Base-by-base conservation (phyloP, 441 rosid genomes). In the Populus tomentosa region DNA sequence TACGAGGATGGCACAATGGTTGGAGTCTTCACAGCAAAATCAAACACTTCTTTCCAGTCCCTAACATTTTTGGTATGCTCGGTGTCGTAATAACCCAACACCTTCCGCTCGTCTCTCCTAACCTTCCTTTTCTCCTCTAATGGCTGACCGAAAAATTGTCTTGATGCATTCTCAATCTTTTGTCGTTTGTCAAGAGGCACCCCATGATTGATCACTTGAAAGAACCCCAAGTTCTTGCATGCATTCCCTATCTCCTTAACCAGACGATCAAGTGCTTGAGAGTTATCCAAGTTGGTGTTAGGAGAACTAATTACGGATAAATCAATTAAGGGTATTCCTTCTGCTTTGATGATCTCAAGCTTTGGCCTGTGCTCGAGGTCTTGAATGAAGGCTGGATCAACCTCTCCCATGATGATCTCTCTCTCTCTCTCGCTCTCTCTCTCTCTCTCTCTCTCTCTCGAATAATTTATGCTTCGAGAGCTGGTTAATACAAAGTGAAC, bases 11-110 rank as follows among this genome's bases (percentile, higher is more conserved):
- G 89, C 13, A 83, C 76, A 0, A 82, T 10, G 1, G 87, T 85
- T 3, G 88, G 89, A 9, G 85, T 85, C 21, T 87, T 81, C 35
- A 83, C 56, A 3, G 78, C 30, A 40, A 86, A 82, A 26, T 26
- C 28, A 26, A 26, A 26, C 28, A 26, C 28, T 26, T 26, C 28
- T 26, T 26, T 26, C 28, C 95, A 94, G 14, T 92, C 98, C 77
- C 91, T 85, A 75, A 91, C 90, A 81, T 90, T 93, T 82, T 90
- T 91, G 21, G 93, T 91, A 77, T 86, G 91, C 77, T 93, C 97
- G 1, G 75, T 80, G 33, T 93, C 92, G 77, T 86, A 83, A 74
- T 88, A 93, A 0, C 94, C 95, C 83, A 80, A 36, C 30, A 79
- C 84, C 13, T 73, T 80, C 71, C 36, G 74, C 77, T 88, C 92